Conservation (phyloP, 108 stramenopile species). For the Pseudonitzschia multistriata region DNA sequence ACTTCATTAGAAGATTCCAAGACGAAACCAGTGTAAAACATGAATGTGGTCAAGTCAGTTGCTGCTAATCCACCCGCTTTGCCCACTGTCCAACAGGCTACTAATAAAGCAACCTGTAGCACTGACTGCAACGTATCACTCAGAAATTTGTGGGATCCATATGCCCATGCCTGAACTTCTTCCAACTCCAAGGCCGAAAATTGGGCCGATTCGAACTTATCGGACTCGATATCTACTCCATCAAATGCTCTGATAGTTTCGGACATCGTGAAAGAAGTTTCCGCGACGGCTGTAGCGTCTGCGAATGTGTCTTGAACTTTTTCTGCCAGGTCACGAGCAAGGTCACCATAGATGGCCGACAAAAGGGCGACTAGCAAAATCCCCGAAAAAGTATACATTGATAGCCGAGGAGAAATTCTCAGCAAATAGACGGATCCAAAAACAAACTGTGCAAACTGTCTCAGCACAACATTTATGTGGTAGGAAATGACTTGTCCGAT, state of each 20-base stretch:
- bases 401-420: constrained; percentile 60
- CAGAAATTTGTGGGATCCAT: constrained; percentile 79
- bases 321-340: constrained; percentile 66
- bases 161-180: constrained; percentile 86
- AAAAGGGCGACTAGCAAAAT: constrained; percentile 65
- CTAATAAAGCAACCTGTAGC: constrained; percentile 58
- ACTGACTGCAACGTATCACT: constrained; percentile 68
- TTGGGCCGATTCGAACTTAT: constrained; percentile 74
- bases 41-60: constrained; percentile 68
- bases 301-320: constrained; percentile 79
- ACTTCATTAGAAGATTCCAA: constrained; percentile 82
- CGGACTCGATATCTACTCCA: constrained; percentile 61
- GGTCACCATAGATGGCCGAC: constrained; percentile 72
- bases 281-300: constrained; percentile 76
- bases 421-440: constrained; percentile 72
- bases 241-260: constrained; percentile 84
- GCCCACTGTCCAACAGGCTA: constrained; percentile 68
- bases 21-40: constrained; percentile 84
- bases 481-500: constrained; percentile 82
- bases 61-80: constrained; percentile 60
- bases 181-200: constrained; percentile 71
- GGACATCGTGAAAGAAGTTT: constrained; percentile 83
- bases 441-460: constrained; percentile 76
- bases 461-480: constrained; percentile 81
- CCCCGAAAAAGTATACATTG: constrained; percentile 66